Base-by-base conservation (phyloP, 441 rosid species). In the Arabidopsis hybrid region DNA sequence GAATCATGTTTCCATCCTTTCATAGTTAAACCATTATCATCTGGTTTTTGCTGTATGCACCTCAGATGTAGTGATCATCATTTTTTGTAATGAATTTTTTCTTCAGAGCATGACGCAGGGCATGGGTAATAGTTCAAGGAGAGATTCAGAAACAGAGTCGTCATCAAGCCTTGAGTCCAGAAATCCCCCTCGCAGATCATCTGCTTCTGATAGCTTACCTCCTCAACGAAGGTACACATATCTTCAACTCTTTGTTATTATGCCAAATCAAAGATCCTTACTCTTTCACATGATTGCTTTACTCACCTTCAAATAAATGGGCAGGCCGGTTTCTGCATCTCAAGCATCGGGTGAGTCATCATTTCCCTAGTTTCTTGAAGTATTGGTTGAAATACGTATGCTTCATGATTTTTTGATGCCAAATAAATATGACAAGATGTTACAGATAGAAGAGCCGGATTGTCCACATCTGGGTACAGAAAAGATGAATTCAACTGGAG, bases 131-230 rank as follows among this genome's bases (percentile, higher is more conserved):
- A 70, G 47, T 57, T 95, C 96, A 76, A 90, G 91, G 81, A 90
- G 93, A 82, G 81, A 80, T 3, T 75, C 83, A 39, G 97, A 93
- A 77, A 60, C 80, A 0, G 93, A 90, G 81, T 85, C 90, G 4
- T 61, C 85, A 31, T 75, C 97, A 65, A 86, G 82, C 80, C 77
- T 87, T 69, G 99, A 95, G 16, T 77, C 89, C 12, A 85, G 98
- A 71, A 91, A 87, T 76, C 79, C 73, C 55, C 85, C 74, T 55
- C 84, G 96, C 57, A 88, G 98, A 66, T 84, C 95, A 75, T 83
- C 97, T 79, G 88, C 92, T 74, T 92, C 92, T 50, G 93, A 95
- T 76, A 95, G 95, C 67, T 85, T 91, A 79, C 98, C 99, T 75
- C 98, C 98, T 40, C 51, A 78, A 50, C 91, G 93, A 87, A 95